Conservation (phyloP, 2,329 filamentous ascomycete genomes). For the Ascochyta fabae region DNA sequence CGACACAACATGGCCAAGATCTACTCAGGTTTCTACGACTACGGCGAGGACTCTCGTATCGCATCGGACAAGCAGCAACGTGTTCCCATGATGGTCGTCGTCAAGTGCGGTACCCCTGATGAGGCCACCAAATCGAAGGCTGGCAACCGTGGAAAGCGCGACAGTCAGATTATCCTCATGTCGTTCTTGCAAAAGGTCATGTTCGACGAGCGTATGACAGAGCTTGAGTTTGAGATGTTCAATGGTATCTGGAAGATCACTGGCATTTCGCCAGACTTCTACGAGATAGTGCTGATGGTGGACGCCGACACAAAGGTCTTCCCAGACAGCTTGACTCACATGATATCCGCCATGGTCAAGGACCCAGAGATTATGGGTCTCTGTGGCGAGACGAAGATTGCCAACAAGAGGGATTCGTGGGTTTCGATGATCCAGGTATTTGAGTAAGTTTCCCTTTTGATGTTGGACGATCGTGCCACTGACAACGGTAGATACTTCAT, state of each 20-base stretch:
- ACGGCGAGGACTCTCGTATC: conserved; percentile 80
- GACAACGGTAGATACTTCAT: conserved; percentile 76
- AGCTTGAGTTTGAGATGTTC: conserved; percentile 99
- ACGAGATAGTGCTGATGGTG: conserved; percentile 98
- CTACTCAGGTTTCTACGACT: conserved; percentile 98
- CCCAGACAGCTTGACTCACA: conserved; percentile 96
- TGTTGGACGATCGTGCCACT: conserved; percentile 34
- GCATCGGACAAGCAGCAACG: conserved; percentile 89
- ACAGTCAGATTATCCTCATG: conserved; percentile 99
- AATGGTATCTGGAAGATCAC: conserved; percentile 99
- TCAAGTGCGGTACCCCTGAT: conserved; percentile 93
- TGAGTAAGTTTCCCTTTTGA: conserved; percentile 61
- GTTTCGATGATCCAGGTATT: conserved; percentile 99
- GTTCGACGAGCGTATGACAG: conserved; percentile 99
- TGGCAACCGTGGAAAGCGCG: conserved; percentile 96
- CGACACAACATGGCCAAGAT: conserved; percentile 99
- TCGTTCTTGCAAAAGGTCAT: conserved; percentile 99
- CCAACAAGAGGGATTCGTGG: conserved; percentile 95
- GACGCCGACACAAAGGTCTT: conserved; percentile 99
- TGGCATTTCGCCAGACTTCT: conserved; percentile 96
- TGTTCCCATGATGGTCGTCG: conserved; percentile 95
- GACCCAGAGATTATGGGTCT: conserved; percentile 99
- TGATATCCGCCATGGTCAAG: conserved; percentile 99
- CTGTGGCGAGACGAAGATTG: conserved; percentile 98
- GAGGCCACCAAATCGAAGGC: conserved; percentile 84